Base-by-base conservation (phyloP, 139 green algal genomes). In the Chlorella sp. region DNA sequence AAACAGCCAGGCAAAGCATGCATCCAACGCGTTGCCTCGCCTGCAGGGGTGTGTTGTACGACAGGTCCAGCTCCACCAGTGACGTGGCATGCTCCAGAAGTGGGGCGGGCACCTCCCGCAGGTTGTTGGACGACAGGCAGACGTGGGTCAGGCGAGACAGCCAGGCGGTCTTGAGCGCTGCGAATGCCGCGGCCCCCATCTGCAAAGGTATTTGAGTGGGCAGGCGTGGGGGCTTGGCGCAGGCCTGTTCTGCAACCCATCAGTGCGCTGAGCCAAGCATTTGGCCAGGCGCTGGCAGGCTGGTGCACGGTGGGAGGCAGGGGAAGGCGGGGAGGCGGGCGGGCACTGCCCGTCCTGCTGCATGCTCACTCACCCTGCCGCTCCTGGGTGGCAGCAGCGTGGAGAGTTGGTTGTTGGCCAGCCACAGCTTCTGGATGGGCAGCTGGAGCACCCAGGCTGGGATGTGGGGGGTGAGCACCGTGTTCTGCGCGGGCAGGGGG, bases 61-160 rank as follows among this genome's bases (percentile, higher is more conserved):
- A 48, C n/a, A 79, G 30, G 68, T 88, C 84, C 64, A 88, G 84
- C 84, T 88, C 84, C 64, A 48, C 39, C 84, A 88, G 84, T 18
- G 24, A 32, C 7, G 34, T 36, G 39, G 26, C 84, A 32, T 88
- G 84, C 84, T 81, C 66, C 39, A 88, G 64, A 40, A 88, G 68
- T 40, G 18, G 1, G 26, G 73, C 12, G 1, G 84, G 84, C 39
- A 88, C 34, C 68, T 88, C 84, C 9, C 30, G 39, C 14, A 88
- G 34, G 37, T 18, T 9, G 37, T 88, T 88, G 68, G 39, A 69
- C 0, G 42, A 81, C 66, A 88, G 71, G 84, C 84, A 88, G 14
- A 88, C 84, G 84, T 88, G 84, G 40, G 84, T 88, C 28, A 88
- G 84, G 57, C 84, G 84, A 21, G 22, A 39, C 68, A 88, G 39